These are phyloP conservation scores for Neoboletus subvelutipes DNA, from an alignment of 768 basidiomycete genomes.

Conservation along the genomic window DNA sequence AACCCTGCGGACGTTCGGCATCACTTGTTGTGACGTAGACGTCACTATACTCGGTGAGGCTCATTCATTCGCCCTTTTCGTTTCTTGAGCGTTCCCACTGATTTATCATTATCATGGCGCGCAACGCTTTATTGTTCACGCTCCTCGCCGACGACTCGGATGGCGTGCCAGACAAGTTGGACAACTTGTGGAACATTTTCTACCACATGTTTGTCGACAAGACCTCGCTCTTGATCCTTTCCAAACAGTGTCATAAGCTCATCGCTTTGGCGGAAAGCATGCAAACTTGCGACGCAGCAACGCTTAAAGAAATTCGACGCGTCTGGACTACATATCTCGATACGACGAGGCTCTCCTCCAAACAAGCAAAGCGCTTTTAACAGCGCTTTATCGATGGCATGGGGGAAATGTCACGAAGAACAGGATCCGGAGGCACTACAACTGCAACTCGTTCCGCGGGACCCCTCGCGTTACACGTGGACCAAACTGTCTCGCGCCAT, in stretches of 20 bases:
- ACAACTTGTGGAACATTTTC: conserved; percentile 27
- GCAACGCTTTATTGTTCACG: conserved; percentile 29
- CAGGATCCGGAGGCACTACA: background rate
- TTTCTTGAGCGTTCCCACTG: background rate
- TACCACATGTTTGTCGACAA: conserved; percentile 27
- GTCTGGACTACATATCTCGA: conserved; percentile 24
- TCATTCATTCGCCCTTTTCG: background rate
- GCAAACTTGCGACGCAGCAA: conserved; percentile 19
- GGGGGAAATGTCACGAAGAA: background rate
- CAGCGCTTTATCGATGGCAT: conserved; percentile 10
- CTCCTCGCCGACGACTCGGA: conserved; percentile 28
- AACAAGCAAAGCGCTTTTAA: conserved; percentile 12
- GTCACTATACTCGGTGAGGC: conserved; percentile 25
- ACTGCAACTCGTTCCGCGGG: conserved; percentile 30
- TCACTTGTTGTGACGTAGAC: conserved; percentile 34
- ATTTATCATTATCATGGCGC: conserved; percentile 22
- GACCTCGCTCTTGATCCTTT: conserved; percentile 15
- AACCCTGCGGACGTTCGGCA: conserved; percentile 23
- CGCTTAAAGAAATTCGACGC: conserved; percentile 20
- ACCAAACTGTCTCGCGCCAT: conserved; percentile 4
- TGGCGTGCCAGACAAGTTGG: conserved; percentile 3
- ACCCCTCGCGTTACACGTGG: conserved; percentile 12
- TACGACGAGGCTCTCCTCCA: conserved; percentile 1
- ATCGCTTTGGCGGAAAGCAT: conserved; percentile 13
- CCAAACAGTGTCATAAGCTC: conserved; percentile 28